Evolutionary conservation across 2,329 filamentous ascomycete species (phyloP).

Genomic region (Neofusicoccum laricinum): DNA sequence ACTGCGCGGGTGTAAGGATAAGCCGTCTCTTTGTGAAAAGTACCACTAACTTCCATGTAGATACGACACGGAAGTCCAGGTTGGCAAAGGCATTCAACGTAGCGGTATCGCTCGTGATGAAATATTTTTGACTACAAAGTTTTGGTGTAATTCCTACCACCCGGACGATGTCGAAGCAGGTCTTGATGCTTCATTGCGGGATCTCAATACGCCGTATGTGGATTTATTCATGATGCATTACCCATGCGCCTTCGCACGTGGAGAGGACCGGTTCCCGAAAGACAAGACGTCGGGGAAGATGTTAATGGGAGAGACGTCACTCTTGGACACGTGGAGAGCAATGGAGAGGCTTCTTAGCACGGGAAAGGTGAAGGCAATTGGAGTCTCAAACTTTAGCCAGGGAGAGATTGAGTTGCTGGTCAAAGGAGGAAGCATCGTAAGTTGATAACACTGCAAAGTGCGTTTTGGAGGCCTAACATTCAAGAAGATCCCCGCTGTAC

Average conservation of each 20-base stretch:
- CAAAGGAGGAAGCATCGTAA: slow-evolving; percentile 38
- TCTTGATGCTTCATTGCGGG: slow-evolving; percentile 21
- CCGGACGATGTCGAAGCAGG: slow-evolving; percentile 41
- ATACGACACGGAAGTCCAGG: slow-evolving; percentile 60
- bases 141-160: slow-evolving; percentile 58
- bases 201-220: slow-evolving; percentile 38
- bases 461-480: background rate
- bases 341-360: slow-evolving; percentile 42
- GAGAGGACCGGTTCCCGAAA: slow-evolving; percentile 43
- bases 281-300: background rate
- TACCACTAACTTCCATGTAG: background rate
- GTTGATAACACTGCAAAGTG: background rate
- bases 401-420: slow-evolving; percentile 48
- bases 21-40: background rate
- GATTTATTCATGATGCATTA: slow-evolving; percentile 49
- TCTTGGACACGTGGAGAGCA: slow-evolving; percentile 53
- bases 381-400: slow-evolving; percentile 51
- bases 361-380: slow-evolving; percentile 36
- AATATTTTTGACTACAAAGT: slow-evolving; percentile 65
- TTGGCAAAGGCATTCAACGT: slow-evolving; percentile 62
- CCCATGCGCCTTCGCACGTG: slow-evolving; percentile 53
- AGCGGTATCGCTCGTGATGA: slow-evolving; percentile 62
- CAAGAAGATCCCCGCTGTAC: slow-evolving; percentile 41
- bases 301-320: slow-evolving; percentile 39
- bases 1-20: slow-evolving; percentile 34